Base-by-base conservation (phyloP, 352 stramenopile species). In the Phytophthora crassamura region DNA sequence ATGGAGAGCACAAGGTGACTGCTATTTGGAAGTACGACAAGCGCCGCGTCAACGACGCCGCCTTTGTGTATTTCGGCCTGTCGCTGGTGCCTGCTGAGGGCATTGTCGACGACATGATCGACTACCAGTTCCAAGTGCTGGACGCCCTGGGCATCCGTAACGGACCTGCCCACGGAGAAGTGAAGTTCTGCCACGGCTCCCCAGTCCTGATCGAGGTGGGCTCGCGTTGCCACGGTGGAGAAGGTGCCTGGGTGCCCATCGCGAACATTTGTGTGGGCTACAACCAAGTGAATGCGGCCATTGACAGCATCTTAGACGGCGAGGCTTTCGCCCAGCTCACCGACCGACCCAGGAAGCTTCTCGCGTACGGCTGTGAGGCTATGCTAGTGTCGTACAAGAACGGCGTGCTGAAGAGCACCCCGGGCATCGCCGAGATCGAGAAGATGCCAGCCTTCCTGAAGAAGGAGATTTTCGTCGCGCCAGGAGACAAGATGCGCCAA, bases 21-120 rank as follows among this genome's bases (percentile, higher is more conserved):
- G 97, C 95, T 16, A 86, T 99, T 11, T 99, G 97, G 97, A 97
- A 97, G 71, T 99, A 99, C 72, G 97, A 99, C 75, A 99, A 99
- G 82, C 84, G 97, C 40, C 82, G 87, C 8, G 89, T 97, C 36
- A 98, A 99, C 69, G 73, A 94, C 49, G 93, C 93, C 6, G 90
- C 93, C 14, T 99, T 98, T 71, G 97, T 99, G 7, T 99, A 99
- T 74, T 98, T 95, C 52, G 84, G 85, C 5, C 61, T 95, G 12
- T 93, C 85, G 15, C 62, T 94, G 54, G 82, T 93, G 11, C 84
- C 87, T 30, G 84, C 82, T 10, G 72, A 82, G 14, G 80, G 78
- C 2, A 77, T 91, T 20, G 72, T 95, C 22, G 78, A 93, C 56
- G 78, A 90, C 38, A 76, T 95, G 28, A 95, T 95, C 49, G 83